Conservation (phyloP, 1,139 yeast species). For the Pichia inconspicua region DNA sequence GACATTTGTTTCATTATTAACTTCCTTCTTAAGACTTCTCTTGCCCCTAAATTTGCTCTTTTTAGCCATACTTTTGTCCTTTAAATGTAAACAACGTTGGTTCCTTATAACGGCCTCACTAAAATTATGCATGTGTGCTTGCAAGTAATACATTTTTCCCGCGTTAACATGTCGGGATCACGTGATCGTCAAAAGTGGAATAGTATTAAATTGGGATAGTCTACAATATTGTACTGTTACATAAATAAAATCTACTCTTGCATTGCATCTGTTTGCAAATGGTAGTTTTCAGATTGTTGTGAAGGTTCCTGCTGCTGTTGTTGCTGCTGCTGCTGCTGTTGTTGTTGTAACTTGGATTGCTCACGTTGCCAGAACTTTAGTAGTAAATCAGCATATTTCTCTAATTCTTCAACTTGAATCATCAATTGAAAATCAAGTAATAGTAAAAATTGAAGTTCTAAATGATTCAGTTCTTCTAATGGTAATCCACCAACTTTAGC, state of each 20-base stretch:
- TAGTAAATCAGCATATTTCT: slow-evolving; percentile 80
- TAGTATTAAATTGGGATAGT: background rate
- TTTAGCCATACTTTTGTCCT: background rate
- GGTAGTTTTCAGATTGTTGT: background rate
- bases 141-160: too few relatives aligned
- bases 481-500: slow-evolving; percentile 98
- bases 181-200: background rate
- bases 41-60: background rate
- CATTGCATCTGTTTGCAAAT: background rate
- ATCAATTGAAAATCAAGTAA: slow-evolving; percentile 79
- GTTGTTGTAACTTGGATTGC: slow-evolving; percentile 23
- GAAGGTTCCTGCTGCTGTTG: background rate
- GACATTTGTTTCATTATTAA: background rate
- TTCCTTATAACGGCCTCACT: too few relatives aligned
- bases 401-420: slow-evolving; percentile 86
- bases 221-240: background rate
- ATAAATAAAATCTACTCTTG: background rate
- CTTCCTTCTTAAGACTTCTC: background rate
- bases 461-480: slow-evolving; percentile 82
- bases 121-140: too few relatives aligned
- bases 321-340: background rate
- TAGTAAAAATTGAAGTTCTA: slow-evolving; percentile 81
- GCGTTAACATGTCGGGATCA: background rate
- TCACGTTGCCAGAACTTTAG: slow-evolving; percentile 79
- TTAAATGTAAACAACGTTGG: too few relatives aligned